Conservation (phyloP, 2,329 filamentous ascomycete genomes). For the Fusarium mundagurra region DNA sequence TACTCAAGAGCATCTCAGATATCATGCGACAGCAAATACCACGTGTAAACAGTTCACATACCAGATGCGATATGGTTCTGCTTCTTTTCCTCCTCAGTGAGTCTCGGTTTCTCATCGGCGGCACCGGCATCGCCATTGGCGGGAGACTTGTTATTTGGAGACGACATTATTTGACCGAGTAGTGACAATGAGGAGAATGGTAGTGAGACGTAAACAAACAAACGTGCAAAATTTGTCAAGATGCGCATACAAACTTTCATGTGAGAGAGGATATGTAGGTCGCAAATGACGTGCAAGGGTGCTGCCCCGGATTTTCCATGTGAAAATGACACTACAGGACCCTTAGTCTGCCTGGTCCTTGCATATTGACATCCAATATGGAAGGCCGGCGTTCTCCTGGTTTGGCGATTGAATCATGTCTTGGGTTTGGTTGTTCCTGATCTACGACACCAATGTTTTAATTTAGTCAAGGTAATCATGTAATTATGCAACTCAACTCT, state of each 20-base stretch:
- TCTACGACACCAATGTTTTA: neutral
- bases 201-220: neutral
- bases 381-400: conserved; percentile 10
- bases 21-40: neutral
- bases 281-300: conserved; percentile 42
- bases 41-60: conserved; percentile 40
- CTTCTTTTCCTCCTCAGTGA: conserved; percentile 65
- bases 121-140: conserved; percentile 35
- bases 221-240: neutral
- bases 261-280: conserved; percentile 29
- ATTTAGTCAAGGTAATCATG: neutral
- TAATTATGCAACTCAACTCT: neutral
- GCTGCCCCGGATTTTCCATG: conserved; percentile 47
- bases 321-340: conserved; percentile 36
- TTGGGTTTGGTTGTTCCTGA: conserved; percentile 13
- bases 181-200: neutral
- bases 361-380: conserved; percentile 28
- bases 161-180: conserved; percentile 36
- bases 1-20: neutral
- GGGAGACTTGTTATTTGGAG: conserved; percentile 45
- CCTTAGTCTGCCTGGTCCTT: conserved; percentile 36
- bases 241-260: conserved; percentile 10
- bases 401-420: neutral
- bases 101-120: conserved; percentile 59
- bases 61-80: conserved; percentile 65